Percentiles rank a stretch among this genome's conserved stretches.
Conservation (phyloP, 2,329 filamentous ascomycete genomes). For the Coniochaeta ligniaria region DNA sequence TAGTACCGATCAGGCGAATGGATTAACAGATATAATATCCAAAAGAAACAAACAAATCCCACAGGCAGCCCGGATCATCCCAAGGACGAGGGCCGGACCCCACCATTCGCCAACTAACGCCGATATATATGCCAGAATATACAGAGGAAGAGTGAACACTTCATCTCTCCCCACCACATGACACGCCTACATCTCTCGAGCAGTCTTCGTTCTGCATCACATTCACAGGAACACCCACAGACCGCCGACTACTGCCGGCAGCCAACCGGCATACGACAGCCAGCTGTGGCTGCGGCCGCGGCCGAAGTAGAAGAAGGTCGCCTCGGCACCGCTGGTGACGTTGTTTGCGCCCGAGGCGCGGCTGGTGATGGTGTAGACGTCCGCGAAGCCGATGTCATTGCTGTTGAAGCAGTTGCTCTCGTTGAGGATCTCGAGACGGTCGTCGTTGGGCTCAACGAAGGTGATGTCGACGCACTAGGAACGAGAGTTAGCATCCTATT, state of each 20-base stretch:
- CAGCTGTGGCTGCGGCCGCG: conserved; percentile 16
- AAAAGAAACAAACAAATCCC: background rate
- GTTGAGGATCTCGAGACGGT: conserved; percentile 63
- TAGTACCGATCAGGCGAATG: background rate
- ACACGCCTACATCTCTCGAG: background rate
- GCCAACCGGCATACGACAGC: conserved; percentile 34
- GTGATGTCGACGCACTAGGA: conserved; percentile 86
- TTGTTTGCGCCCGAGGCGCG: conserved; percentile 30
- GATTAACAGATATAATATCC: background rate
- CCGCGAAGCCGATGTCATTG: conserved; percentile 65
- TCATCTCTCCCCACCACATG: background rate
- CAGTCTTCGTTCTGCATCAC: conserved; percentile 2
- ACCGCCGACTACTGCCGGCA: conserved; percentile 31
- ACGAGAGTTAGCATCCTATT: background rate
- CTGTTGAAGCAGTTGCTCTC: conserved; percentile 85
- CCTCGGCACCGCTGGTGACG: conserved; percentile 20
- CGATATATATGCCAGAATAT: conserved; percentile 1
- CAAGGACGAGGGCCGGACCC: background rate
- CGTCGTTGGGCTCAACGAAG: conserved; percentile 71
- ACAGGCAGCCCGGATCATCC: background rate
- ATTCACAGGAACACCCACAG: conserved; percentile 29
- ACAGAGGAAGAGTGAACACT: background rate
- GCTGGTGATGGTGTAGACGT: conserved; percentile 64
- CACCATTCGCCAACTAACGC: background rate
- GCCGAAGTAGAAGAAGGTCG: conserved; percentile 17